Evolutionary conservation across 2,329 filamentous ascomycete genomes (phyloP).

Genomic region (Fusarium nisikadoi): DNA sequence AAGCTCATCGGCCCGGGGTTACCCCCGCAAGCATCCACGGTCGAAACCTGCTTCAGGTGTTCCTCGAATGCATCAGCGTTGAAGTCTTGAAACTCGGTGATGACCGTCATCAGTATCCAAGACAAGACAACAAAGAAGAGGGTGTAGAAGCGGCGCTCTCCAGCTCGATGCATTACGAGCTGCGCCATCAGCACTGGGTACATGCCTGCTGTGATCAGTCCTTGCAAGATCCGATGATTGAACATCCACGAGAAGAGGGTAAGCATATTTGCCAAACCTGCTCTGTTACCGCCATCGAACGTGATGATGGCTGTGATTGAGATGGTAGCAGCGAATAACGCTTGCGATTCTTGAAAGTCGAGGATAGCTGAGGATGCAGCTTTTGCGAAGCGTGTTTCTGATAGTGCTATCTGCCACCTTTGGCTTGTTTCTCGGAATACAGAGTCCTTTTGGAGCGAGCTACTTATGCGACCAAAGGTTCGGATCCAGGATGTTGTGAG

Average conservation of each 20-base stretch:
- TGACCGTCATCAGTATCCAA: background rate
- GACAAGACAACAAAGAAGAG: background rate
- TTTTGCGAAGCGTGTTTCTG: background rate
- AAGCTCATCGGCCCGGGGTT: slow-evolving; percentile 2
- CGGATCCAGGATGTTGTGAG: background rate
- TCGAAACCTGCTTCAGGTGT: background rate
- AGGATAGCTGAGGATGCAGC: background rate
- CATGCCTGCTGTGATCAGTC: background rate
- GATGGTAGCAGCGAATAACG: background rate
- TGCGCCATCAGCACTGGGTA: background rate
- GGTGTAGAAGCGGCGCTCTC: background rate
- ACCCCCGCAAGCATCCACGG: background rate
- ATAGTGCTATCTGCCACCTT: background rate
- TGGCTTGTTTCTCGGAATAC: accelerated
- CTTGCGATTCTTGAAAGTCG: background rate
- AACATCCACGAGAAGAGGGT: background rate
- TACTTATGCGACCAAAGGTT: background rate
- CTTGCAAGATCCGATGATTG: background rate
- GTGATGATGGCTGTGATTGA: background rate
- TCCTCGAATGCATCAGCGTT: background rate
- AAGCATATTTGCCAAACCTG: background rate
- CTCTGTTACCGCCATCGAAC: background rate
- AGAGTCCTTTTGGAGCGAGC: background rate
- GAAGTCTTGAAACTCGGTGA: background rate
- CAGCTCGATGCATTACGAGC: background rate